Evolutionary conservation across 352 stramenopile genomes (phyloP).

Genomic region (Globisporangium polare): DNA sequence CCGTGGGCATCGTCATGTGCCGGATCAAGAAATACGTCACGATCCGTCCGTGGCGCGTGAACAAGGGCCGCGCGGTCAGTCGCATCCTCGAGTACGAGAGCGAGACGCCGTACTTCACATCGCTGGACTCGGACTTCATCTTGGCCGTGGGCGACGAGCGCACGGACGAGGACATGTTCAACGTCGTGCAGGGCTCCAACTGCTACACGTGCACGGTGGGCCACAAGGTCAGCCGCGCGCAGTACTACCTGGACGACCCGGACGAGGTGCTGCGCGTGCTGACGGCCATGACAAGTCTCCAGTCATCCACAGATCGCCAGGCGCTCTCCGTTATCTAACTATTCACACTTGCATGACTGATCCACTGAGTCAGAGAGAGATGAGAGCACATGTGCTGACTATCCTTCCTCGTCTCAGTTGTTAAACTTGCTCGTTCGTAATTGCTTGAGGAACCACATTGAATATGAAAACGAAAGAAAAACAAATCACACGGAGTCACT

Average conservation of each 20-base stretch:
- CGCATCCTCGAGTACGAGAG: slow-evolving; percentile 82
- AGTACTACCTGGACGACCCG: slow-evolving; percentile 79
- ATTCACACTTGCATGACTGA: neutral
- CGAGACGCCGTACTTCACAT: slow-evolving; percentile 69
- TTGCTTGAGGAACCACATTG: neutral
- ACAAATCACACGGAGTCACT: neutral
- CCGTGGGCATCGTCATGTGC: slow-evolving; percentile 84
- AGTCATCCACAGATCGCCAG: slow-evolving; percentile 29
- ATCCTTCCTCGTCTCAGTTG: neutral
- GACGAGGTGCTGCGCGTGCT: slow-evolving; percentile 76
- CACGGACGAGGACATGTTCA: slow-evolving; percentile 90
- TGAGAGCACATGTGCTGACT: neutral
- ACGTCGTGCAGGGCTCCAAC: slow-evolving; percentile 85
- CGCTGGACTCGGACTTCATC: slow-evolving; percentile 84
- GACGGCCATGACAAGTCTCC: slow-evolving; percentile 61
- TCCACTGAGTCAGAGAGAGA: neutral
- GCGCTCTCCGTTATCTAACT: slow-evolving; percentile 12
- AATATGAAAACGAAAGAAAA: slow-evolving; percentile 7
- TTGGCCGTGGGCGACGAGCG: slow-evolving; percentile 80
- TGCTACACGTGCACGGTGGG: slow-evolving; percentile 88
- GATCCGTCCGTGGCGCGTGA: slow-evolving; percentile 81
- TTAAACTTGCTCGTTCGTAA: neutral
- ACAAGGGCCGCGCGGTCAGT: slow-evolving; percentile 83
- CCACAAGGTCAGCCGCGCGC: slow-evolving; percentile 83
- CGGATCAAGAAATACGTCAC: slow-evolving; percentile 88